Percentiles rank a stretch among this genome's conserved stretches.
Conservation (phyloP, 2,329 filamentous ascomycete species). For the Neoscytalidium dimidiatum region DNA sequence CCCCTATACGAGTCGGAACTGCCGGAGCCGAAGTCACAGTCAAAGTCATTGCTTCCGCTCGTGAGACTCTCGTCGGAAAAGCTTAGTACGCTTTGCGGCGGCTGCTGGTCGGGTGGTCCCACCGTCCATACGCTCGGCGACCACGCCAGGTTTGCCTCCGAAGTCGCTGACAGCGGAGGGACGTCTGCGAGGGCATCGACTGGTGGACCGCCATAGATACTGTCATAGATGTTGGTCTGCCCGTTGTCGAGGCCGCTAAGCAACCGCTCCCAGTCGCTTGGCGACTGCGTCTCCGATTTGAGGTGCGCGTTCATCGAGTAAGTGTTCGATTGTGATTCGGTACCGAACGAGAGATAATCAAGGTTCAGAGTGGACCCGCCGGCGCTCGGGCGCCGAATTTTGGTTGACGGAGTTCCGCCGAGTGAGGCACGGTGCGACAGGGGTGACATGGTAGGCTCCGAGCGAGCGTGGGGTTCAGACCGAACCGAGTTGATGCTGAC, state of each 20-base stretch:
- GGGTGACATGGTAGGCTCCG: constrained; percentile 51
- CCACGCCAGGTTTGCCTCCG: constrained; percentile 36
- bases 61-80: constrained; percentile 62
- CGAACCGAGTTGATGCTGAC: constrained; percentile 52
- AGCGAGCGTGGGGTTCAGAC: constrained; percentile 48
- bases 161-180: constrained; percentile 30
- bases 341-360: constrained; percentile 50
- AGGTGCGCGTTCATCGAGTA: constrained; percentile 28
- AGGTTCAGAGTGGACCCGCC: constrained; percentile 42
- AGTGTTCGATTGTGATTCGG: constrained; percentile 36
- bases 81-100: constrained; percentile 58
- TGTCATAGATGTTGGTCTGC: constrained; percentile 80
- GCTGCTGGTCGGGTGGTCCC: constrained; percentile 29
- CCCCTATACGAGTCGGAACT: constrained; percentile 22
- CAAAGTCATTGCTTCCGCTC: constrained; percentile 51
- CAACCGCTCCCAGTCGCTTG: constrained; percentile 80
- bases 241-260: constrained; percentile 79
- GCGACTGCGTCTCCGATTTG: constrained; percentile 51
- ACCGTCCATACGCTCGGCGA: constrained; percentile 39
- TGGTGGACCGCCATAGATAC: constrained; percentile 71
- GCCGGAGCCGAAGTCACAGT: constrained; percentile 31
- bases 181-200: constrained; percentile 40
- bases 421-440: constrained; percentile 37
- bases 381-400: constrained; percentile 36
- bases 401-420: constrained; percentile 34